A percentile compares a stretch with the other conserved stretches of the same genome.
phyloP scores from a whole-genome alignment of 345 rosid species.

The Populus nigra region DNA sequence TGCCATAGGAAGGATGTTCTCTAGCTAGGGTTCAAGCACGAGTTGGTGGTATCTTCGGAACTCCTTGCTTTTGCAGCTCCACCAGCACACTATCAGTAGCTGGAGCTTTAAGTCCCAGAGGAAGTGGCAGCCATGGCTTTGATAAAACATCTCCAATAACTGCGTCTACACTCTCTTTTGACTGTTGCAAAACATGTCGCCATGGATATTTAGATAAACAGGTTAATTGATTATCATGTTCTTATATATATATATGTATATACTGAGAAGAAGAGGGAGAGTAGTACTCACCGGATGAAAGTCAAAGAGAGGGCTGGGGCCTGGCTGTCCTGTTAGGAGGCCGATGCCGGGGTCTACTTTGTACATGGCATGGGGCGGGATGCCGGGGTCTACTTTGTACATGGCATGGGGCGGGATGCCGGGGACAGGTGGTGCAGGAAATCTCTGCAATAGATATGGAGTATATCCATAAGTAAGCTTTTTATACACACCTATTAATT shows the following conservation, averaged over 20 bases:
- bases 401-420: constrained; percentile 45
- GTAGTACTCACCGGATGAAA: constrained; percentile 57
- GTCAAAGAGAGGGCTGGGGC: constrained; percentile 48
- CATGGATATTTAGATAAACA: background rate
- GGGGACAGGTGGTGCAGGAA: constrained; percentile 40
- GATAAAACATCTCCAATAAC: constrained; percentile 69
- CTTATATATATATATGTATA: background rate
- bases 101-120: constrained; percentile 73
- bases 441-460: constrained; percentile 39
- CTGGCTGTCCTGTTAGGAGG: constrained; percentile 33
- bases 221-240: background rate
- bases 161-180: constrained; percentile 69
- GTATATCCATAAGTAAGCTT: background rate
- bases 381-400: constrained; percentile 49
- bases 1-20: background rate
- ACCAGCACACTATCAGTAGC: constrained; percentile 58
- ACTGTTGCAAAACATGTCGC: constrained; percentile 31
- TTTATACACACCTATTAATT: too few relatives aligned
- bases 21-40: constrained; percentile 25
- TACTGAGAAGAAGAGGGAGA: background rate
- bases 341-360: constrained; percentile 46
- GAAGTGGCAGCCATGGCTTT: constrained; percentile 85
- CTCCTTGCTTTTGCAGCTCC: constrained; percentile 75
- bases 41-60: constrained; percentile 59
- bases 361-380: constrained; percentile 35